phyloP scores from a whole-genome alignment of 2,329 filamentous ascomycete species.

The Aspergillus eucalypticola region DNA sequence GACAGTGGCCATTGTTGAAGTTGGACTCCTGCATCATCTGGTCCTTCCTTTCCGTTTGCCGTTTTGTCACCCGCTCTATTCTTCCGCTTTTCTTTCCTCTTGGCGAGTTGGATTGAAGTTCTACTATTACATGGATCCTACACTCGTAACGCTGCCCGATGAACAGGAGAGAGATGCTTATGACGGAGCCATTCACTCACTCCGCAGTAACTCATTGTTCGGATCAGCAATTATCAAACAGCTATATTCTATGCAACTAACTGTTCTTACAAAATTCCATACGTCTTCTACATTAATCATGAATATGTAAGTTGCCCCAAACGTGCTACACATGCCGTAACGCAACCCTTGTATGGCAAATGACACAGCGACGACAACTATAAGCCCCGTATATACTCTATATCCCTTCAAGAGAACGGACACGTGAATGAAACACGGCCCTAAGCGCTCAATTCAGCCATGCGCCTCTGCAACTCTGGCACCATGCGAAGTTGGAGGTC shows the following conservation, averaged over 20 bases:
- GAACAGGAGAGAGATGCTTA: neutral
- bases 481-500: constrained; percentile 82
- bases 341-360: neutral
- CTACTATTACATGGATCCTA: neutral
- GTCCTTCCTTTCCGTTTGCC: neutral
- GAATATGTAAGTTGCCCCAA: neutral
- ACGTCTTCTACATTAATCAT: neutral
- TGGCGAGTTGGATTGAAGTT: neutral
- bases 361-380: neutral
- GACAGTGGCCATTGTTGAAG: neutral
- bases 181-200: neutral
- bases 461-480: constrained; percentile 81
- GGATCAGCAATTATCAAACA: neutral
- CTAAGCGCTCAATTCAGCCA: constrained; percentile 70
- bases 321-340: neutral
- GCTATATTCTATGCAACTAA: neutral
- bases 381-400: neutral
- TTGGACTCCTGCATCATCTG: neutral
- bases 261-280: neutral
- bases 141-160: neutral
- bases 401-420: neutral
- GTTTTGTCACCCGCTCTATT: neutral
- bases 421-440: neutral
- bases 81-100: neutral
- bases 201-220: neutral